Base-by-base conservation (phyloP, 2,329 filamentous ascomycete genomes). In the Tolypocladium ovalisporum region DNA sequence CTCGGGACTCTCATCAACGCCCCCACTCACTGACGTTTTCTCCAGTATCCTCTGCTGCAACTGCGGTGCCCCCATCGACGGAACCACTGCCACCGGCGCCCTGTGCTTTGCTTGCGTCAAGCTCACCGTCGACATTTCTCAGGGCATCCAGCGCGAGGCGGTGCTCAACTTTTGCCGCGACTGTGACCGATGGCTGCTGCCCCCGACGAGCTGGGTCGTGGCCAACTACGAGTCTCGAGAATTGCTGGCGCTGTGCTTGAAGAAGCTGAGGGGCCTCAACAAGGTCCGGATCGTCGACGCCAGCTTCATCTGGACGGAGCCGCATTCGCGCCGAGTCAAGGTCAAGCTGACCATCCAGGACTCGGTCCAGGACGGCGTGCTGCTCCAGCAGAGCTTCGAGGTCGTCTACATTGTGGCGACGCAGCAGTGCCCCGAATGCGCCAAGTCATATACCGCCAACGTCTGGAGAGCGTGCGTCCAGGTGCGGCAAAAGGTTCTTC, bases 81-180 rank as follows among this genome's bases (percentile, higher is more conserved):
- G 94, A 72, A 96, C 91, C 22, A 84, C 85, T 17, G 81, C 89
- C 32, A 86, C 88, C 56, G 91, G 91, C 61, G 92, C 94, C 44
- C 86, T 97, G 58, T 99, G 94, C 77, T 90, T 90, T 73, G 93
- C 97, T 78, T 97, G 94, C 73, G 85, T 97, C 70, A 96, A 96
- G 73, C 83, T 95, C 65, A 95, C 91, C 54, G 84, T 95, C 74
- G 94, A 99, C 74, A 93, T 97, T 64, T 95, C 92, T 32, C 80
- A 88, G 69, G 91, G 90, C 59, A 92, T 97, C 62, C 93, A 91
- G 73, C 85, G 92, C 70, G 94, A 99, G 73, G 90, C 89, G 54
- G 88, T 86, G 35, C 78, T 97, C 56, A 90, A 96, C 74, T 92
- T 89, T 74, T 99, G 94, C 81, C 82, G 85, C 73, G 93, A 97